Evolutionary conservation across 176 grass and related monocot species (phyloP).

Genomic region (Cenchrus americanus): DNA sequence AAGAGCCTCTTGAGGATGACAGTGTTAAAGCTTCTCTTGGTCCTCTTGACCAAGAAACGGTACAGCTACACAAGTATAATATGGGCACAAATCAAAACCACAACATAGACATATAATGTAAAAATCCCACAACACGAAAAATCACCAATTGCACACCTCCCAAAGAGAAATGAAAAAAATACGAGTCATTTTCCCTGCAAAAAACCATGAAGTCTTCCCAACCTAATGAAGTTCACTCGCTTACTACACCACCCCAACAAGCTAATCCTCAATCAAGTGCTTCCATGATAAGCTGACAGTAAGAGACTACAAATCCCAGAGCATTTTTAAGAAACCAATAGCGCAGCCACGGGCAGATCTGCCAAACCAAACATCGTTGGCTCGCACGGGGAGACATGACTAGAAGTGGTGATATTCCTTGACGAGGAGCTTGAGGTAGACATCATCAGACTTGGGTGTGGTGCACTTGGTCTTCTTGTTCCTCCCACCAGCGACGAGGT

Average conservation of each 20-base stretch:
- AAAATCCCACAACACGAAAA: background rate
- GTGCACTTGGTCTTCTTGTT: slow-evolving; percentile 76
- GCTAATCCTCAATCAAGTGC: background rate
- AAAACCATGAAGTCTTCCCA: background rate
- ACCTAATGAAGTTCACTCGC: background rate
- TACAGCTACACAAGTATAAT: slow-evolving; percentile 54
- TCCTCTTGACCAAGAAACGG: slow-evolving; percentile 77
- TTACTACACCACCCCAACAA: background rate
- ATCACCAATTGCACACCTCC: background rate
- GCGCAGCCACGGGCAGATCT: slow-evolving; percentile 3
- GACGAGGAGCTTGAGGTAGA: slow-evolving; percentile 79
- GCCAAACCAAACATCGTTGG: too few species aligned
- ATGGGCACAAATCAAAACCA: background rate
- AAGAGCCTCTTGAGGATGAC: slow-evolving; percentile 89
- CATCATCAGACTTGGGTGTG: slow-evolving; percentile 70
- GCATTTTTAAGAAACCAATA: background rate
- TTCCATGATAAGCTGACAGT: background rate
- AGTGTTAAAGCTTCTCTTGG: slow-evolving; percentile 74
- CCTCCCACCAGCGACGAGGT: slow-evolving; percentile 70
- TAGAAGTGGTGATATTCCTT: slow-evolving; percentile 31
- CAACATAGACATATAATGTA: background rate
- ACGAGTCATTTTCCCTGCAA: accelerated
- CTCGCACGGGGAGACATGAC: background rate
- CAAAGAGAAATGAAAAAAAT: slow-evolving; percentile 16
- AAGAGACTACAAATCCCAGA: background rate